Evolutionary conservation across 257 asterid genomes (phyloP), one percentile per base, ranked within the genome.

Genomic region (Nyctanthes arbortristis): DNA sequence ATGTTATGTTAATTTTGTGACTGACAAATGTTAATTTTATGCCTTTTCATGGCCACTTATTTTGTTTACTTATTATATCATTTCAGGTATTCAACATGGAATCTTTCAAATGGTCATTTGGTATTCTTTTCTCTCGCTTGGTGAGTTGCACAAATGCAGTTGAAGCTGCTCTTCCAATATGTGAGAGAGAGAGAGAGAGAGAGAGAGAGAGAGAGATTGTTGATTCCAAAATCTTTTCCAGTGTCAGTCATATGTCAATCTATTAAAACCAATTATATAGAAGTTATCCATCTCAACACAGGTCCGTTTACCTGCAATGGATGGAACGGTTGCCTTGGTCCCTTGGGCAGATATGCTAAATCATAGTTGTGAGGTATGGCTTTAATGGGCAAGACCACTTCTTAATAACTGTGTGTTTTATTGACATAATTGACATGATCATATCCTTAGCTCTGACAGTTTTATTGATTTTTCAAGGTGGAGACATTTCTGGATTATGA

Each of bases 321-420:
- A 89, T 78, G 97, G 89, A 75, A 88, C 74, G 77, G 97, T 93
- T 70, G 95, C 96, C 5, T 83, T 93, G 86, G 98, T 93, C 84
- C 97, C 98, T 68, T 93, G 98, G 97, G 98, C 98, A 32, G 98
- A 93, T 79, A 93, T 93, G 98, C 80, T 93, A 36, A 93, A 93
- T 77, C 98, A 93, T 85, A 88, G 85, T 57, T 90, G 98, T 63
- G 90, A 84, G 85, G 97, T 87, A 77, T 72, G 78, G 16, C 70
- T 31, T 56, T 25, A 63, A 34, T 65, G 25, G 30, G 30, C 59
- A 64, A 70, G 33, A 55, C 40, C 65, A 66, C 31, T 39, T 32
- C 55, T 47, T 32, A 25, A 45, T 24, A 16, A 64, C 54, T 56
- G 64, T 70, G 69, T 73, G 37, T 18, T 63, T 64, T 59, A 39